Evolutionary conservation across 768 basidiomycete species (phyloP).

Genomic region (Pleurotus salmoneostramineus): DNA sequence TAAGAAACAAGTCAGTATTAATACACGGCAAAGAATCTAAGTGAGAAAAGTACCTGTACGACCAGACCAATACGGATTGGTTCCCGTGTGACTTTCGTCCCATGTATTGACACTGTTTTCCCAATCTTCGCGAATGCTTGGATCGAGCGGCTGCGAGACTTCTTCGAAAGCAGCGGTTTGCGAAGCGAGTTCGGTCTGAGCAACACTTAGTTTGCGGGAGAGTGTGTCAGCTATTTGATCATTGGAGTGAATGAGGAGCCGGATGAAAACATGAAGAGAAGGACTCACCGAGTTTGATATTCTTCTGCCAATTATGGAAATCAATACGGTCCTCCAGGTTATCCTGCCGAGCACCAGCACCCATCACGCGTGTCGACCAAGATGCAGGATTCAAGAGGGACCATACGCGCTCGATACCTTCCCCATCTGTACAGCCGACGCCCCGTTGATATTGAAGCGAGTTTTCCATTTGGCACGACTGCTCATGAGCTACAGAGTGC

Average conservation of each 20-base stretch:
- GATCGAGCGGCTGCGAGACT: neutral
- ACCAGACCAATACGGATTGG: slow-evolving; percentile 6
- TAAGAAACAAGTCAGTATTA: neutral
- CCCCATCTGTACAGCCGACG: slow-evolving; percentile 25
- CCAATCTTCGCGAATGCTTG: neutral
- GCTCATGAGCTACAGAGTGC: slow-evolving; percentile 8
- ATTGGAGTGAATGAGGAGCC: neutral
- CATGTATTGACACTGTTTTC: slow-evolving; percentile 1
- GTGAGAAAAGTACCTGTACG: neutral
- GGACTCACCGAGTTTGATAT: slow-evolving; percentile 11
- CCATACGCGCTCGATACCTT: slow-evolving; percentile 18
- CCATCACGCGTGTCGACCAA: slow-evolving; percentile 14
- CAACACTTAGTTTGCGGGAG: neutral
- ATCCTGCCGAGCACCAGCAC: slow-evolving; percentile 13
- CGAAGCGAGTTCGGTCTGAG: neutral
- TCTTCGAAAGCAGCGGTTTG: neutral
- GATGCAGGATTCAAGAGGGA: slow-evolving; percentile 4
- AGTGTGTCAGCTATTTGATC: neutral
- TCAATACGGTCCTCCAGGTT: slow-evolving; percentile 13
- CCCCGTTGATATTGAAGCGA: slow-evolving; percentile 23
- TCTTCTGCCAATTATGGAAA: slow-evolving; percentile 12
- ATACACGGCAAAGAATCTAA: neutral
- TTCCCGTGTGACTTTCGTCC: slow-evolving; percentile 1
- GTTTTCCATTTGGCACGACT: slow-evolving; percentile 9
- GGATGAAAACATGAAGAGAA: neutral